Evolutionary conservation across 768 basidiomycete genomes (phyloP).

Genomic region (Pleurotus platypus): DNA sequence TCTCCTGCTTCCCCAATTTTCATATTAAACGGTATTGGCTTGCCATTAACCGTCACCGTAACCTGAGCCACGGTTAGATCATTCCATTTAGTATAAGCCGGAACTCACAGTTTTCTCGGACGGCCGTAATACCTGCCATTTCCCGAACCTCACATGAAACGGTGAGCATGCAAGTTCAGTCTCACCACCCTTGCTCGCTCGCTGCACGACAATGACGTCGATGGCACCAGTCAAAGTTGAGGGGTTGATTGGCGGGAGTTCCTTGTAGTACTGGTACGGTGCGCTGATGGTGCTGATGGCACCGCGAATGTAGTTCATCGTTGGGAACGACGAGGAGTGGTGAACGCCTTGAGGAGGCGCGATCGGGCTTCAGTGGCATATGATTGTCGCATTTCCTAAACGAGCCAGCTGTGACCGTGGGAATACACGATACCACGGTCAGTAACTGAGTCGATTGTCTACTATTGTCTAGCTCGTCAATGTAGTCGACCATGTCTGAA

Average conservation of each 20-base stretch:
- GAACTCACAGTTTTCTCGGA: conserved; percentile 81
- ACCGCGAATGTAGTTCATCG: conserved; percentile 87
- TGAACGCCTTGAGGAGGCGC: conserved; percentile 10
- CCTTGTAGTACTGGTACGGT: conserved; percentile 88
- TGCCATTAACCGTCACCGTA: conserved; percentile 82
- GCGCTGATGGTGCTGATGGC: conserved; percentile 83
- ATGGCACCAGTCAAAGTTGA: conserved; percentile 97
- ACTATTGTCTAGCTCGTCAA: too few relatives aligned
- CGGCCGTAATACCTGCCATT: conserved; percentile 92
- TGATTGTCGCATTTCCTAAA: not conserved
- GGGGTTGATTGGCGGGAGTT: conserved; percentile 83
- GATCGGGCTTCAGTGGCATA: conserved; percentile 10
- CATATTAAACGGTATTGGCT: conserved; percentile 89
- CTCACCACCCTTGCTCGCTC: conserved; percentile 58
- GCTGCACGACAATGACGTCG: conserved; percentile 94
- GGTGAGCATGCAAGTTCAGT: conserved; percentile 85
- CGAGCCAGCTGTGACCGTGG: not conserved
- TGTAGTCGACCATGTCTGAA: too few relatives aligned
- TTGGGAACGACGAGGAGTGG: conserved; percentile 15
- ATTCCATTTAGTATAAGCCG: not conserved
- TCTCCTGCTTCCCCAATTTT: conserved; percentile 99
- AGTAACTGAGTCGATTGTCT: too few relatives aligned
- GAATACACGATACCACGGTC: not conserved
- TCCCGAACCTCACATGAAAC: conserved; percentile 97
- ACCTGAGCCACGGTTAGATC: conserved; percentile 48